phyloP scores from a whole-genome alignment of 768 basidiomycete species.

The Candolleomyces eurysporus region DNA sequence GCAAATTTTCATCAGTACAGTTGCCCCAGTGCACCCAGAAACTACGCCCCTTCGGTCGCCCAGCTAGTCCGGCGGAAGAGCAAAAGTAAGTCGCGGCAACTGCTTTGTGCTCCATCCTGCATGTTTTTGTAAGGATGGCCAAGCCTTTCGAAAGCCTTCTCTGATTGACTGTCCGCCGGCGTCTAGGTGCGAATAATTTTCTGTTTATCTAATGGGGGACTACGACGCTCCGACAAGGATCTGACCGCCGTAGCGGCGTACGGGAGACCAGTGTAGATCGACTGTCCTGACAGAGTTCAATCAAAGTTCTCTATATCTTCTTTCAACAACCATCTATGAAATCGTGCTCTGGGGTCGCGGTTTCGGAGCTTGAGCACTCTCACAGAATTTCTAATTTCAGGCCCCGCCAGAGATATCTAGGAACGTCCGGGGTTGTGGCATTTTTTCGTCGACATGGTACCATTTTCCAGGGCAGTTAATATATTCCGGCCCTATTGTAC shows the following conservation, averaged over 20 bases:
- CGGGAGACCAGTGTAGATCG: neutral
- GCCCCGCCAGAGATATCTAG: neutral
- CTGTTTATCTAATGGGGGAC: neutral
- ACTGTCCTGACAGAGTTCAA: slow-evolving; percentile 11
- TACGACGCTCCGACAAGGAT: slow-evolving; percentile 13
- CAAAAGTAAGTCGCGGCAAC: neutral
- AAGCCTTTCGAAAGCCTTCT: neutral
- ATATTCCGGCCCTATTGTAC: too few relatives aligned
- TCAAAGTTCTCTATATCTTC: slow-evolving; percentile 1
- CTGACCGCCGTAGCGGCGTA: slow-evolving; percentile 12
- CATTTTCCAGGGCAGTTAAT: too few relatives aligned
- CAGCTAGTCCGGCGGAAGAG: neutral
- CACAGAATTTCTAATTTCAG: neutral
- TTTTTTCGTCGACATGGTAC: neutral
- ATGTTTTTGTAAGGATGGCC: slow-evolving; percentile 8
- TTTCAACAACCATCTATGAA: slow-evolving; percentile 8
- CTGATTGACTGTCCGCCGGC: too few relatives aligned
- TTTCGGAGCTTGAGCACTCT: neutral
- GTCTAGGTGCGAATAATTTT: neutral
- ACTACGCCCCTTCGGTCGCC: too few relatives aligned
- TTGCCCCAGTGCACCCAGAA: too few relatives aligned
- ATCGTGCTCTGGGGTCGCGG: neutral
- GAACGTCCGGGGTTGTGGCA: neutral
- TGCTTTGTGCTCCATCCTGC: neutral
- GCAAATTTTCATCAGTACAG: too few relatives aligned